These are phyloP conservation scores for Blastocystis sp. DNA, from an alignment of 352 stramenopile genomes.

Conservation along the genomic window DNA sequence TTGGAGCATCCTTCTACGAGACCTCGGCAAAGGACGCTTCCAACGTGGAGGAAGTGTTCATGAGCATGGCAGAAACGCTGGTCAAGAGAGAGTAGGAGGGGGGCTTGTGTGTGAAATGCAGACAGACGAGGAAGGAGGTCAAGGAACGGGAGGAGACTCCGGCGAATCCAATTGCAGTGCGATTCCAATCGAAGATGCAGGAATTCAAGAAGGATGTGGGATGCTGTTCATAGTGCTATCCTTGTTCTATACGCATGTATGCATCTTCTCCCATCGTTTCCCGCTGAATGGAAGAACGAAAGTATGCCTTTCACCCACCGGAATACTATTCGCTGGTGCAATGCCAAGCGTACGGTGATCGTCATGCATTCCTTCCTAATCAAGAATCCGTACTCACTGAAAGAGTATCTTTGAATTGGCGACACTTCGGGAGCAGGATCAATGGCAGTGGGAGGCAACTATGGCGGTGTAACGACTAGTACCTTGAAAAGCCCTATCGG, in stretches of 20 bases:
- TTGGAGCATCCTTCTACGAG: constrained; percentile 47
- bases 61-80: constrained; percentile 34
- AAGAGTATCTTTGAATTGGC: background rate
- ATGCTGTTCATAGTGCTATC: constrained; percentile 31
- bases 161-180: background rate
- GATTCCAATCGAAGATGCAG: background rate
- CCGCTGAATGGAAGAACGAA: background rate
- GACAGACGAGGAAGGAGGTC: background rate
- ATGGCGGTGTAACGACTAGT: background rate
- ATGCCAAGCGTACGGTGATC: background rate
- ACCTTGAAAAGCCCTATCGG: constrained; percentile 12
- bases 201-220: background rate
- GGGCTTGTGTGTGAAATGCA: background rate
- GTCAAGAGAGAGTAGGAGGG: constrained; percentile 54
- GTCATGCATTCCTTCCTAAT: background rate
- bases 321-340: background rate
- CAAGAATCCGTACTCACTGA: background rate
- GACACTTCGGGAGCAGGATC: background rate
- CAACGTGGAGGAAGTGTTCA: constrained; percentile 52
- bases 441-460: constrained; percentile 24
- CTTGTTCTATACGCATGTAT: background rate
- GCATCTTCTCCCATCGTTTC: background rate
- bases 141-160: background rate
- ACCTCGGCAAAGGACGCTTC: constrained; percentile 52
- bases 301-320: background rate